phyloP scores from a whole-genome alignment of 2,329 filamentous ascomycete species.

The Apiospora kogelbergensis region DNA sequence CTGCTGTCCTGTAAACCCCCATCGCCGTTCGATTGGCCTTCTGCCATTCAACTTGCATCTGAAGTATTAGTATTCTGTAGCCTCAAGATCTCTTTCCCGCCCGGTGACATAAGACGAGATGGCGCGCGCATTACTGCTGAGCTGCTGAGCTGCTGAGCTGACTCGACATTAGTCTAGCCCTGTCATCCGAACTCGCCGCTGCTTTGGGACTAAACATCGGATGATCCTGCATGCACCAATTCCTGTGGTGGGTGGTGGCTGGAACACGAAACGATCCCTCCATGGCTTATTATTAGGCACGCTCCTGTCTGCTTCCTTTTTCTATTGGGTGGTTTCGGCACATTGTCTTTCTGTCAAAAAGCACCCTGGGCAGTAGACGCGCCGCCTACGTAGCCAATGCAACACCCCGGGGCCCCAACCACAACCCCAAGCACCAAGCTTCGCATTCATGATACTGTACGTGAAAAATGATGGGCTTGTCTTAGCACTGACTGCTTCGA shows the following conservation, averaged over 20 bases:
- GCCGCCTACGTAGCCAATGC: conserved; percentile 1
- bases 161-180: background rate
- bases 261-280: background rate
- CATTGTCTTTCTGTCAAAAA: background rate
- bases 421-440: background rate
- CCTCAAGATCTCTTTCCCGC: background rate
- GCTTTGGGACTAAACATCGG: background rate
- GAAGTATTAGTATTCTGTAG: background rate
- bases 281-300: background rate
- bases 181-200: background rate
- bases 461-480: background rate
- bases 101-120: background rate
- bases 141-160: background rate
- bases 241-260: background rate
- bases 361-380: background rate
- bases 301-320: background rate
- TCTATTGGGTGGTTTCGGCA: background rate
- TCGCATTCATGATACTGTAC: background rate
- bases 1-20: too few relatives aligned
- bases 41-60: too few relatives aligned
- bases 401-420: background rate
- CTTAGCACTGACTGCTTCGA: conserved; percentile 1
- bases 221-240: background rate
- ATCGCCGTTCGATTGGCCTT: background rate
- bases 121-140: too few relatives aligned